Base-by-base conservation (phyloP, 805 yeast species). In the Candida piceae region DNA sequence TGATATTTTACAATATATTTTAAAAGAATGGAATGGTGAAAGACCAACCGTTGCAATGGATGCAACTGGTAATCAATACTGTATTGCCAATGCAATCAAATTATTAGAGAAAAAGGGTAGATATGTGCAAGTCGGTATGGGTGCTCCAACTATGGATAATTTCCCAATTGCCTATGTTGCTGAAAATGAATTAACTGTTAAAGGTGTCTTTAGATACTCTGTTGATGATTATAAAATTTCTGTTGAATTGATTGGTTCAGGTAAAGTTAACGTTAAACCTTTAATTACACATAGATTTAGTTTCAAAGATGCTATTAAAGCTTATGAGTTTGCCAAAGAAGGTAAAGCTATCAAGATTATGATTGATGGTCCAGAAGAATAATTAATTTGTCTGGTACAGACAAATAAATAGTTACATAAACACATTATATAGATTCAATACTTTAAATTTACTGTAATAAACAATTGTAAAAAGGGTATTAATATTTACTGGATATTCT, bases 51-150 rank as follows among this genome's bases (percentile, higher is more conserved):
- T 80, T 28, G 83, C 84, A n/a, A 69, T 87, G 56, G 96, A 87
- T 58, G 84, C 90, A 42, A 76, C 94, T 12, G 96, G 96, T 38
- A 87, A 86, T 32, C 85, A 76, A 50, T 71, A 74, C 23, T 85
- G 93, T 48, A 80, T 86, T 45, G 70, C 76, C 45, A 69, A 78
- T 44, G 93, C 86, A 34, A 71, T 86, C 31, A 64, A 71, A 35
- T 69, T 76, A 26, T 66, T 84, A 40, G 72, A 64, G 35, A 67
- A 76, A 23, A 87, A 85, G 39, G 95, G 95, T 16, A 67, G 78
- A 34, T 78, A 70, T 50, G 87, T 84, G 23, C 95, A 85, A 61
- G 90, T 84, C 23, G 96, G 96, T 29, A 84, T 84, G 78, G 90
- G 94, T 18, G 74, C 72, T 29, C 80, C 76, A 29, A 68, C 73